phyloP scores from a whole-genome alignment of 148 eudicot genomes.

The Diospyros kaki region DNA sequence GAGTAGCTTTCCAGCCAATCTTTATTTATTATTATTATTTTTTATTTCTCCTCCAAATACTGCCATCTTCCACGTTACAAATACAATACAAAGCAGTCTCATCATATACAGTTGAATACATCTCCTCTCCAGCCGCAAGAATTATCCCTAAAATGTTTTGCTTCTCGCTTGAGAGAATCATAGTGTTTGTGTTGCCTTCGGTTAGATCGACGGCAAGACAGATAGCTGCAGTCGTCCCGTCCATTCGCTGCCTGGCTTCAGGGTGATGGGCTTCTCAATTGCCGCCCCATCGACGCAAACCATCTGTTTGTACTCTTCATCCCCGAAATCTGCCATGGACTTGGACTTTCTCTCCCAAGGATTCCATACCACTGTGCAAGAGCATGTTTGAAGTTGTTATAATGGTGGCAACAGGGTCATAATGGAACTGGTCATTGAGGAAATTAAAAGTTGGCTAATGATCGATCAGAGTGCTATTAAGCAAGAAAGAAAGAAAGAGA shows the following conservation, averaged over 20 bases:
- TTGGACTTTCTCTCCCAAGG: conserved; percentile 88
- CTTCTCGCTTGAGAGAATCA: neutral
- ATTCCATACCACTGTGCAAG: conserved; percentile 74
- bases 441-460: too few species aligned
- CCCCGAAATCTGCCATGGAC: conserved; percentile 58
- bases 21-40: too few species aligned
- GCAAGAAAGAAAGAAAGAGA: too few species aligned
- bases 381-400: neutral
- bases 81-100: too few species aligned
- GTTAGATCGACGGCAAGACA: conserved; percentile 41
- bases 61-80: too few species aligned
- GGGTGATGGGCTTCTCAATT: conserved; percentile 61
- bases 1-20: too few species aligned
- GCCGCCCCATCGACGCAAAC: conserved; percentile 81
- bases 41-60: too few species aligned
- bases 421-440: neutral
- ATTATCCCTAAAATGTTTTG: too few species aligned
- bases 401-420: neutral
- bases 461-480: too few species aligned
- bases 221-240: conserved; percentile 67
- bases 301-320: conserved; percentile 79
- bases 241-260: conserved; percentile 83
- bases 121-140: too few species aligned
- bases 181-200: conserved; percentile 1
- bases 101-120: too few species aligned